A percentile compares a stretch with the other conserved stretches of the same genome.
Evolutionary conservation across 2,329 filamentous ascomycete genomes (phyloP).

Genomic region (Colletotrichum paranaense): DNA sequence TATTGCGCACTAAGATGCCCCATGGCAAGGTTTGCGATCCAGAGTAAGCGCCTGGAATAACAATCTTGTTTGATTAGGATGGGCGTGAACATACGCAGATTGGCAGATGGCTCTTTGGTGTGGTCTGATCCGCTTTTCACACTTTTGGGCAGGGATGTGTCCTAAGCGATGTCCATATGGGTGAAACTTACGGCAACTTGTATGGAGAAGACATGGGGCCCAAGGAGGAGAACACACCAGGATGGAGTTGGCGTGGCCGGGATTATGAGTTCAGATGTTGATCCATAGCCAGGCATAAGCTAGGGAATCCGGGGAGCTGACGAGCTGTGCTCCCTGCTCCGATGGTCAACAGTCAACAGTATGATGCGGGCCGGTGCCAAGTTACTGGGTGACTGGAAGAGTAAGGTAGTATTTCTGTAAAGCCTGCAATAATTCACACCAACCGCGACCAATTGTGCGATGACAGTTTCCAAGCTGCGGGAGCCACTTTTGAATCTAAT

Average conservation of each 20-base stretch:
- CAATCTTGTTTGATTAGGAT: constrained; percentile 33
- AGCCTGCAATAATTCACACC: background rate
- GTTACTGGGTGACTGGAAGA: constrained; percentile 21
- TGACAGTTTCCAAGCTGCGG: constrained; percentile 14
- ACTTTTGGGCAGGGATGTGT: constrained; percentile 6
- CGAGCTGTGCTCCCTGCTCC: background rate
- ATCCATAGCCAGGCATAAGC: constrained; percentile 14
- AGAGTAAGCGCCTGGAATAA: constrained; percentile 20
- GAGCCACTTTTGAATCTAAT: constrained; percentile 13
- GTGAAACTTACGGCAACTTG: constrained; percentile 2
- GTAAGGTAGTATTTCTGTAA: constrained; percentile 24
- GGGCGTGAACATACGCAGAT: constrained; percentile 4
- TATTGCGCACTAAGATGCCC: background rate
- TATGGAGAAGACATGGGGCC: background rate
- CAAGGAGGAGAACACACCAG: background rate
- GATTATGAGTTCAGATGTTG: background rate
- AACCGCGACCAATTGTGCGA: constrained; percentile 8
- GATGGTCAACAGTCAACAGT: background rate
- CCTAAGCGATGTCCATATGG: constrained; percentile 15
- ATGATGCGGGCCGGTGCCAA: constrained; percentile 21
- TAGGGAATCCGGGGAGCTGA: constrained; percentile 22
- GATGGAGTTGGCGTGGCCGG: background rate
- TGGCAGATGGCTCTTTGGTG: background rate
- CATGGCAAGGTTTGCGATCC: constrained; percentile 10
- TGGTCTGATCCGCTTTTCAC: constrained; percentile 18